Conservation (phyloP, 2,329 filamentous ascomycete genomes). For the Hypoxylon sp. region DNA sequence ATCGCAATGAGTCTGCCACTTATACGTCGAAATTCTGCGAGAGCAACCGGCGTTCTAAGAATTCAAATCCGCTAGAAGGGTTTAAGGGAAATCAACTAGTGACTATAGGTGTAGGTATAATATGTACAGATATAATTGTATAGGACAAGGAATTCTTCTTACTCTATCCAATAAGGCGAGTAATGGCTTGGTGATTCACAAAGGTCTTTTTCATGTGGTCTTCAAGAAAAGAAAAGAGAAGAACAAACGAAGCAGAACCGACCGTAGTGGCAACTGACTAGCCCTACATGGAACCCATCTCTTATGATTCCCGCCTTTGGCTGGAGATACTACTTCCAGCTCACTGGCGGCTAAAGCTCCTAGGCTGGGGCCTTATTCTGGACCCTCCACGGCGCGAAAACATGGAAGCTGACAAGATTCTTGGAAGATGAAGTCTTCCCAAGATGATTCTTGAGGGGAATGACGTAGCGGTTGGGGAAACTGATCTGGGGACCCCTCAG, state of each 20-base stretch:
- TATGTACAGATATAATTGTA: slow-evolving; percentile 8
- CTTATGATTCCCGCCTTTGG: slow-evolving; percentile 3
- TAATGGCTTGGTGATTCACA: slow-evolving; percentile 33
- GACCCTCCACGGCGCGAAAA: slow-evolving; percentile 18
- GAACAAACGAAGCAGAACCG: slow-evolving; percentile 18
- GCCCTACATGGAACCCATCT: slow-evolving; percentile 1
- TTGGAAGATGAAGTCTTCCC: slow-evolving; percentile 26
- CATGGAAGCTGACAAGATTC: slow-evolving; percentile 20
- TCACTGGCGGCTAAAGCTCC: slow-evolving; percentile 25
- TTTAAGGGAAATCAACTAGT: not conserved
- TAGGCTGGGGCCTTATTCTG: slow-evolving; percentile 5
- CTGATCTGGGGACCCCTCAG: slow-evolving; percentile 18
- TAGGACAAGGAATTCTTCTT: slow-evolving; percentile 24
- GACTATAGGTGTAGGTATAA: slow-evolving; percentile 8
- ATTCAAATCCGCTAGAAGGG: not conserved
- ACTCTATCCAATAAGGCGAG: slow-evolving; percentile 13
- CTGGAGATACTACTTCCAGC: not conserved
- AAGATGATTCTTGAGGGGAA: slow-evolving; percentile 27
- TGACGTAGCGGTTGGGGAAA: slow-evolving; percentile 40
- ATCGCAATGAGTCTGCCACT: slow-evolving; percentile 3
- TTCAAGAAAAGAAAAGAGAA: slow-evolving; percentile 4
- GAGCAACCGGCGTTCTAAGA: slow-evolving; percentile 17
- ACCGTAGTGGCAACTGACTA: slow-evolving; percentile 18
- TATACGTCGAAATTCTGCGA: not conserved
- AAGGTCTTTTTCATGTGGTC: slow-evolving; percentile 22